Evolutionary conservation across 768 basidiomycete species (phyloP).

Genomic region (Rhodosporidiobolus odoratus): DNA sequence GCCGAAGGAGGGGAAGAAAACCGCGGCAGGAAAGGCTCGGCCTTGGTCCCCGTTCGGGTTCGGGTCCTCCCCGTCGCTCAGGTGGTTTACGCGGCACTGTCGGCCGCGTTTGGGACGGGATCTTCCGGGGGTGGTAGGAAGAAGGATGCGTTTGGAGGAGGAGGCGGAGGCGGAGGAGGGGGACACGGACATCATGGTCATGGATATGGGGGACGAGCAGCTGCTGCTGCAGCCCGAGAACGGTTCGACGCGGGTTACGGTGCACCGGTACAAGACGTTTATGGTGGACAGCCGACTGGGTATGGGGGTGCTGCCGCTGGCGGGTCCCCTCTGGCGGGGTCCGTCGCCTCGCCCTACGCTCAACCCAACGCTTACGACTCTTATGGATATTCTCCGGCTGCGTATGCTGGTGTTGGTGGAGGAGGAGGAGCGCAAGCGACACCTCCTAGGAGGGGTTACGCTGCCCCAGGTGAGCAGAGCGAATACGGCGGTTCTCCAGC

Average conservation of each 20-base stretch:
- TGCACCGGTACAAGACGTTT: neutral
- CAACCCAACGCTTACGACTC: conserved; percentile 4
- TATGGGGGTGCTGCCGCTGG: neutral
- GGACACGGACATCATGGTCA: conserved; percentile 21
- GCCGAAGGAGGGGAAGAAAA: conserved; percentile 34
- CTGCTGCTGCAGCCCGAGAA: conserved; percentile 6
- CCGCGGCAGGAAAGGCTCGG: conserved; percentile 43
- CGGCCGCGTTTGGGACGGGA: conserved; percentile 44
- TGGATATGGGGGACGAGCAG: conserved; percentile 14
- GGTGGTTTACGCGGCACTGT: conserved; percentile 69
- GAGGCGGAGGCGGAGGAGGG: too few relatives aligned
- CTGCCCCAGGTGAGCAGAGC: conserved; percentile 5
- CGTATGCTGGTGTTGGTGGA: neutral
- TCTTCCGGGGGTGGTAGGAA: conserved; percentile 52
- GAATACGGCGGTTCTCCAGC: neutral
- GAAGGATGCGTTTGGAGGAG: conserved; percentile 36
- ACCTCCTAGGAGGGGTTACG: conserved; percentile 28
- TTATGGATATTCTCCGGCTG: neutral
- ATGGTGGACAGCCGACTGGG: neutral
- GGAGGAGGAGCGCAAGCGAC: conserved; percentile 2
- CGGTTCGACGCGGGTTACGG: conserved; percentile 5
- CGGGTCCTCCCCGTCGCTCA: conserved; percentile 70
- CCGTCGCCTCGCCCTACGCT: neutral
- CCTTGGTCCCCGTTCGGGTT: conserved; percentile 71
- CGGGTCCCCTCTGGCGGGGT: neutral